Base-by-base conservation (phyloP, 1,284 basidiomycete species). In the Rhodotorula glutinis region DNA sequence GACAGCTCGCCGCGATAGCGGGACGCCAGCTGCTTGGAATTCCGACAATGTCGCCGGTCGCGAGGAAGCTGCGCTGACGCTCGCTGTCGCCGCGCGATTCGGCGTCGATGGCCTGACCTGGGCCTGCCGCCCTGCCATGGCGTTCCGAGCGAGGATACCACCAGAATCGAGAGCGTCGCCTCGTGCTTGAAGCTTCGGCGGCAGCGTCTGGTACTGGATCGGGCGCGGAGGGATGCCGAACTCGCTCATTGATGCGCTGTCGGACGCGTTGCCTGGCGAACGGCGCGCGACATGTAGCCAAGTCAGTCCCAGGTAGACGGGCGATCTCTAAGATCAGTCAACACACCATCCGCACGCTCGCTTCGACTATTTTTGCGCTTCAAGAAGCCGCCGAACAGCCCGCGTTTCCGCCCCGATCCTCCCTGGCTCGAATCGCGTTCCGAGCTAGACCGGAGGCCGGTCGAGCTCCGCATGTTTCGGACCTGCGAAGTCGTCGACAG, bases 161-260 rank as follows among this genome's bases (percentile, higher is more conserved):
- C 43, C 40, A 1, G 41, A 33, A 49, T 68, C 71, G 53, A 59
- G 54, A 0, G 72, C 63, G 52, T 73, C 72, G 49, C 72, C 72
- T 10, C 72, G 72, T 19, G 72, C 72, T 38, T 73, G 72, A 13
- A 73, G 65, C 40, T 73, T 73, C n/a, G 69, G 60, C 11, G 72
- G 72, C 9, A 73, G 65, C 1, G 61, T 66, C 33, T 72, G 60
- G 60, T 67, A 72, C 14, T 49, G 25, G 7, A 40, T 40, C 0
- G 70, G 61, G 1, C 58, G 60, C 0, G 68, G 60, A 2, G 46
- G 40, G 14, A 56, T 44, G 13, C 46, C 25, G 2, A 49, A 38
- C 4, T 57, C 63, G 49, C 10, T 29, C 4, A 58, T 44, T 10
- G 66, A 67, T 3, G 44, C 43, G 4, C 57, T 29, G 14, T 67